Evolutionary conservation across 1,139 yeast genomes (phyloP), one percentile per base, ranked within the genome.

Genomic region (Yamadazyma dendronema): DNA sequence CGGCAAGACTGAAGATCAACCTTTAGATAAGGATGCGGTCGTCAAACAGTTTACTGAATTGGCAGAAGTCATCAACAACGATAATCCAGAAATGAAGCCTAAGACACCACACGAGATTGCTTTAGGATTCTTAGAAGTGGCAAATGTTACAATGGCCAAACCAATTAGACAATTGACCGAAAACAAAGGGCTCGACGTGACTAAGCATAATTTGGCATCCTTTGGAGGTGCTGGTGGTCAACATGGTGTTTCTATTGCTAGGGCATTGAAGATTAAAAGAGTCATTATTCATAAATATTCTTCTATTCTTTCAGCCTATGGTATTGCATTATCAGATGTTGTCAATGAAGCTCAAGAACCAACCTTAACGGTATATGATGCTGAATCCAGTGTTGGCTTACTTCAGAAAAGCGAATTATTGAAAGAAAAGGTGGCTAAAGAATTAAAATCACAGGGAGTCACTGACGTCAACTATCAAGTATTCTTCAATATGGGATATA

Each of bases 1-100:
- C 51, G 81, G 81, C 3, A 77, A 77, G 4, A 57, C 61, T 35
- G 79, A 74, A 48, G 58, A 75, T 43, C 63, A 71, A 47, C 71
- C 76, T 4, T 57, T 75, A 29, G 79, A 76, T 44, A 44, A 43
- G 8, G 72, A 67, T n/a, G 59, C 63, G 26, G 69, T 72, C 3
- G 46, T 53, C 31, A 17, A 34, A 9, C 67, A 65, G 42, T 76
- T 75, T 42, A 54, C 51, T 16, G 67, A 59, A 35, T 56, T 75
- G 27, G 63, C 80, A 0, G 51, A 54, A 11, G 39, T 42, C n/a
- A 74, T 75, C 42, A 74, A 75, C 42, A 34, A 38, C n/a, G 79
- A 74, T 31, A 50, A 49, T n/a, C 61, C 60, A 10, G 43, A 41
- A 8, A 26, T 31, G 22, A 30, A 42, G 22, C 53, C 54, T 0